Evolutionary conservation across 2,329 filamentous ascomycete species (phyloP).

Genomic region (Fusarium haematococcum): DNA sequence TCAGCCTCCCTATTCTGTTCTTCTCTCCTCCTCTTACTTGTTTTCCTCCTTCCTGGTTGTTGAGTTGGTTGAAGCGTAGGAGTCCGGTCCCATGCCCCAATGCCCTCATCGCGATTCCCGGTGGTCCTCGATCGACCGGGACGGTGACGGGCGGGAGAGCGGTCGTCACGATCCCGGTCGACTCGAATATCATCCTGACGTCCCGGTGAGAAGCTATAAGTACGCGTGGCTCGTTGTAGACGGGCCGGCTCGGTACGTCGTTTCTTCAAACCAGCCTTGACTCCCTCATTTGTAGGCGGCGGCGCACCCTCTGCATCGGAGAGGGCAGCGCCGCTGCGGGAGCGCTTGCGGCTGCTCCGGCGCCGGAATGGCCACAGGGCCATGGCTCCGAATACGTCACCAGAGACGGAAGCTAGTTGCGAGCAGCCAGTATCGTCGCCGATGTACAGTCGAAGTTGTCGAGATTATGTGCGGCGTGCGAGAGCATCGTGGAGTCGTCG

Average conservation of each 20-base stretch:
- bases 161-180: constrained; percentile 37
- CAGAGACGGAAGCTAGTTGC: constrained; percentile 39
- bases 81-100: constrained; percentile 48
- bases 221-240: constrained; percentile 60
- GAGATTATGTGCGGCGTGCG: constrained; percentile 43
- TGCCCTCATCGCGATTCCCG: constrained; percentile 19
- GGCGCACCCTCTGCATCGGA: constrained; percentile 62
- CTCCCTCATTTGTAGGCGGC: constrained; percentile 51
- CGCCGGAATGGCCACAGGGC: constrained; percentile 87
- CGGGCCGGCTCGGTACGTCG: constrained; percentile 61
- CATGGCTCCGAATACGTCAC: constrained; percentile 62
- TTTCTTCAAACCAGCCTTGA: constrained; percentile 51
- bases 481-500: constrained; percentile 46
- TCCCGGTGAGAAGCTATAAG: constrained; percentile 73
- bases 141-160: constrained; percentile 38
- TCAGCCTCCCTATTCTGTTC: constrained; percentile 87
- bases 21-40: constrained; percentile 80
- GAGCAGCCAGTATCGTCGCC: constrained; percentile 37
- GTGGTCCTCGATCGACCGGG: constrained; percentile 27
- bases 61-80: constrained; percentile 72
- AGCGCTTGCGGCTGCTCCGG: constrained; percentile 74
- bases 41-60: constrained; percentile 72
- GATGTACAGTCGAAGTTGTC: constrained; percentile 38
- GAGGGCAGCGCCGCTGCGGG: constrained; percentile 64
- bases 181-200: constrained; percentile 66